Evolutionary conservation across 1,139 yeast genomes (phyloP), one percentile per base, ranked within the genome.

Genomic region (Pneumocystis jirovecii): DNA sequence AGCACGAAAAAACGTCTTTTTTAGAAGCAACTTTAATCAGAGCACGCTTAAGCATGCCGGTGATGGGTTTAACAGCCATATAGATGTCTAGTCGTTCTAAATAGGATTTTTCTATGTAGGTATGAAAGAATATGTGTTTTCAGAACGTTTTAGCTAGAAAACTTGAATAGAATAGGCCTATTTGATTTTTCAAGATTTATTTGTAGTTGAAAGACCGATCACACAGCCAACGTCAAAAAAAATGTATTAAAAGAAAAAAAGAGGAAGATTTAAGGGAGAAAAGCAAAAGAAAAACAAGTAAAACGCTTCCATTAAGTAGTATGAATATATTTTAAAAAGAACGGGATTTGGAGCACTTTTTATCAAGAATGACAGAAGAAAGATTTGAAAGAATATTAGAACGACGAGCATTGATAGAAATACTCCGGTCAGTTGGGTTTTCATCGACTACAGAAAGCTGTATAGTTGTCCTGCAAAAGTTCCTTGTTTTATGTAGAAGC

Each of bases 11-110:
- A 42, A 19, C 15, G 21, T 6, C 17, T 17, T 21, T 44, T 50
- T 50, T 63, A 3, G 6, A 17, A 35, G 12, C 15, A 50, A 63
- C 67, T 61, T 62, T 64, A 60, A 66, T 66, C 57, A 66, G 61
- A 21, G 60, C 62, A 50, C 63, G 64, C 8, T 66, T 61, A 39
- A 66, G 50, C 45, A 63, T 64, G 39, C 67, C 67, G 50, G 44
- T 21, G 4, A 42, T 25, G 6, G 63, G 63, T 17, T 44, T 50
- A 63, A 40, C 25, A 15, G 64, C 39, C 65, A 44, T 62, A 60
- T 29, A n/a, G 1, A 12, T 8, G n/a, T 15, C 7, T 29, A 40
- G 15, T 17, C 3, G 40, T 37, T 37, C 40, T 10, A 10, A 2
- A 37, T 12, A 37, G 7, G 2, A 37, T 4, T 37, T 37, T 8